Evolutionary conservation across 2,329 filamentous ascomycete genomes (phyloP).

Genomic region (Dactylonectria macrodidyma): DNA sequence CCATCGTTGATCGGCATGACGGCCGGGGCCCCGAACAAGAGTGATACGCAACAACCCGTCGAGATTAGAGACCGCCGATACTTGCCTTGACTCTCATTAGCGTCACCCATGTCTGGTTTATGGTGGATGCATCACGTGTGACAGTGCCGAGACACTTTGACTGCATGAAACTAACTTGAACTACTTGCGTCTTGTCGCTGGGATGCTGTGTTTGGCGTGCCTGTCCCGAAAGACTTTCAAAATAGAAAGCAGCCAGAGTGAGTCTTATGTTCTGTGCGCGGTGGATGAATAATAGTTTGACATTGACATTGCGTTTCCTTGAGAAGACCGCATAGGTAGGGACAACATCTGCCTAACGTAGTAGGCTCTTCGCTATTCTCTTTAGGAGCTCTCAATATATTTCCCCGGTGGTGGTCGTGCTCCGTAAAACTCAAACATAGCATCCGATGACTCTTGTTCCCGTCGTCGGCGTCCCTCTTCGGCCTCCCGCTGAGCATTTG

Average conservation of each 20-base stretch:
- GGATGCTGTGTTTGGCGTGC: not conserved
- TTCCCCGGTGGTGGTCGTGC: slow-evolving; percentile 20
- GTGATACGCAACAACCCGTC: not conserved
- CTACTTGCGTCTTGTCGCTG: not conserved
- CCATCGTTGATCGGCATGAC: too few species aligned
- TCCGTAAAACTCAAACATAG: slow-evolving; percentile 26
- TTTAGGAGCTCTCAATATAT: slow-evolving; percentile 23
- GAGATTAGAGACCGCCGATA: not conserved
- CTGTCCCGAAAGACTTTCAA: too few species aligned
- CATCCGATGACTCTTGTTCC: slow-evolving; percentile 17
- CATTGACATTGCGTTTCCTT: too few species aligned
- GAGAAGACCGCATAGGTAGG: not conserved
- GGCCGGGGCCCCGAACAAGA: too few species aligned
- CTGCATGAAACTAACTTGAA: not conserved
- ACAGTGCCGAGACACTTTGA: not conserved
- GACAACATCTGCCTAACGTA: not conserved
- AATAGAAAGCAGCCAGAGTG: too few species aligned
- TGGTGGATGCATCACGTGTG: not conserved
- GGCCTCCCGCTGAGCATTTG: slow-evolving; percentile 15
- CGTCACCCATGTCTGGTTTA: too few species aligned
- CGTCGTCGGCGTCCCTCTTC: slow-evolving; percentile 25
- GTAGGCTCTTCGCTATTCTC: not conserved
- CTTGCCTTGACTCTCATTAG: too few species aligned
- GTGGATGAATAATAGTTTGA: too few species aligned
- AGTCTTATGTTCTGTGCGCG: too few species aligned